A percentile compares a stretch with the other conserved stretches of the same genome.
These are phyloP conservation scores for Sphaerobolus stellatus DNA, from an alignment of 1,284 basidiomycete genomes.

Conservation along the genomic window DNA sequence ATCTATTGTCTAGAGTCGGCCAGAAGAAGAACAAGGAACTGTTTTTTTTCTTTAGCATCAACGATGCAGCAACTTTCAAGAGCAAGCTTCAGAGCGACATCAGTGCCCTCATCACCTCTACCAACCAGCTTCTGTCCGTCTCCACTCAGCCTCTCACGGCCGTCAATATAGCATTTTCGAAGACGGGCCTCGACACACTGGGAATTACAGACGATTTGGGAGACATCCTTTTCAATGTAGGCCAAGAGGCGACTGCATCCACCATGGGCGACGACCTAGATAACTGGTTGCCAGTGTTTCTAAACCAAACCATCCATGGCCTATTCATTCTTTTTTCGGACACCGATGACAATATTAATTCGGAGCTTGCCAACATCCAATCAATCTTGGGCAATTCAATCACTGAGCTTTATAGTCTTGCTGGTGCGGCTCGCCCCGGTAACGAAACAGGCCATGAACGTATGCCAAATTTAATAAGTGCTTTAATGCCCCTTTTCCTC, in stretches of 20 bases:
- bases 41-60: constrained; percentile 35
- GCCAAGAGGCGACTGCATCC: constrained; percentile 31
- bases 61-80: constrained; percentile 30
- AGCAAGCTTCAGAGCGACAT: constrained; percentile 13
- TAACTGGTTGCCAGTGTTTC: constrained; percentile 36
- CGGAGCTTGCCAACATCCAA: constrained; percentile 25
- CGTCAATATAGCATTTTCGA: constrained; percentile 36
- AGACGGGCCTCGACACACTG: constrained; percentile 31
- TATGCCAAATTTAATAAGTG: constrained; percentile 16
- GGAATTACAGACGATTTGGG: constrained; percentile 36
- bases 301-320: constrained; percentile 32
- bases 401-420: constrained; percentile 29
- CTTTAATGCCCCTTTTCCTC: not conserved
- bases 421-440: constrained; percentile 34
- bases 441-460: constrained; percentile 36
- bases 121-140: constrained; percentile 23
- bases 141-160: constrained; percentile 25
- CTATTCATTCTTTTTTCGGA: constrained; percentile 38
- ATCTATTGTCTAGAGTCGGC: constrained; percentile 22
- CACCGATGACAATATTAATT: constrained; percentile 19
- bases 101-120: constrained; percentile 16
- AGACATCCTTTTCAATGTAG: constrained; percentile 31
- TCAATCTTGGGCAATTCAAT: constrained; percentile 28
- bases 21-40: constrained; percentile 33
- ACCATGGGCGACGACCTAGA: constrained; percentile 26